A percentile compares a stretch with the other conserved stretches of the same genome.
Conservation (phyloP, 2,329 filamentous ascomycete species). For the Ophiocordyceps robertsii region DNA sequence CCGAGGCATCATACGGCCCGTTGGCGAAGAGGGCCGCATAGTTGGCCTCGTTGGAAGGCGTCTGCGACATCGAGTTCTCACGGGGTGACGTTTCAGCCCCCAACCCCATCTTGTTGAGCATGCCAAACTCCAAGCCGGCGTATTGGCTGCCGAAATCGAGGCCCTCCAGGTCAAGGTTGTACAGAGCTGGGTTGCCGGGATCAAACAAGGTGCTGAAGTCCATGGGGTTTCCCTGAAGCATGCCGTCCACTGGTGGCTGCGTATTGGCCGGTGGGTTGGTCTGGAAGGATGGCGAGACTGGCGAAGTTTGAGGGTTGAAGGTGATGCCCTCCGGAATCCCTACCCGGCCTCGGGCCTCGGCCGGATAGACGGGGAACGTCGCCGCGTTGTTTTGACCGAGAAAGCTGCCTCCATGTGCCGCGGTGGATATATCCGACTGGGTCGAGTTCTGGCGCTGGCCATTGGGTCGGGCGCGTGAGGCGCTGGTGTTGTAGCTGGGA, state of each 20-base stretch:
- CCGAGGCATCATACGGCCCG: conserved; percentile 34
- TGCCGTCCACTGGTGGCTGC: conserved; percentile 29
- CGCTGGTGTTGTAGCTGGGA: conserved; percentile 50
- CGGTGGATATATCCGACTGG: conserved; percentile 27
- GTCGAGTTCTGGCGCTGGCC: conserved; percentile 34
- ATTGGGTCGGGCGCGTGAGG: conserved; percentile 30
- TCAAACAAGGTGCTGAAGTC: conserved; percentile 61
- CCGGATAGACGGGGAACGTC: conserved; percentile 38
- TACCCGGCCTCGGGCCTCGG: conserved; percentile 28
- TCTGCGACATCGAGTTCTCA: conserved; percentile 40
- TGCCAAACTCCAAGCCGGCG: conserved; percentile 87
- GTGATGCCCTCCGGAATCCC: conserved; percentile 33
- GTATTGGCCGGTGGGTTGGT: conserved; percentile 27
- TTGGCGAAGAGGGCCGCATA: conserved; percentile 37
- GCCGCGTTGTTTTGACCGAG: conserved; percentile 32
- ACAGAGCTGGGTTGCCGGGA: conserved; percentile 79
- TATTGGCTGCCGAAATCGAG: conserved; percentile 88
- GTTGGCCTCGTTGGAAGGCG: conserved; percentile 22
- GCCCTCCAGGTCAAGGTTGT: conserved; percentile 91
- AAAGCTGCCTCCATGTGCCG: conserved; percentile 28
- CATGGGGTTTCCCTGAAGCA: conserved; percentile 36
- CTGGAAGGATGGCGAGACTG: conserved; percentile 62
- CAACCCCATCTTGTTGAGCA: conserved; percentile 82
- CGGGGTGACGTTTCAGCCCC: conserved; percentile 63
- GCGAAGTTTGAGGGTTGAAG: conserved; percentile 57